A percentile compares a stretch with the other conserved stretches of the same genome.
phyloP scores from a whole-genome alignment of 768 basidiomycete genomes.

The Mycena chlorophos region DNA sequence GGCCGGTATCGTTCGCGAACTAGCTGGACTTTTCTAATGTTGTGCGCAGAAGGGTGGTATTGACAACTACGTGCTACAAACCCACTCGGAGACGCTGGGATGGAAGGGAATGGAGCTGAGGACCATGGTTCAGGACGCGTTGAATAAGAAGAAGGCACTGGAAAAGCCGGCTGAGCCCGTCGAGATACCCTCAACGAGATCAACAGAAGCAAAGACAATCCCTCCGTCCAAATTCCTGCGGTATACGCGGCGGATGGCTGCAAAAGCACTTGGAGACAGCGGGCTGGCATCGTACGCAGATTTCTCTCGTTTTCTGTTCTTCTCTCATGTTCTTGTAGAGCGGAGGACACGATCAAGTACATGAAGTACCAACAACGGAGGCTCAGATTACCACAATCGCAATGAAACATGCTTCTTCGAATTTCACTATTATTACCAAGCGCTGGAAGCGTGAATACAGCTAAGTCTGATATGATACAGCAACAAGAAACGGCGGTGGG shows the following conservation, averaged over 20 bases:
- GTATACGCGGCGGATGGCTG: constrained; percentile 27
- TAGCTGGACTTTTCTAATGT: neutral
- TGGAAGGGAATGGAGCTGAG: constrained; percentile 53
- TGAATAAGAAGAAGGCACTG: constrained; percentile 14
- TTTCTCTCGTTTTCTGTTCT: neutral
- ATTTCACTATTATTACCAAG: too few species aligned
- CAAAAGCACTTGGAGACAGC: constrained; percentile 28
- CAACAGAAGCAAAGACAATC: neutral
- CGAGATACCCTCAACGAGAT: neutral
- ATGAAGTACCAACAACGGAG: constrained; percentile 10
- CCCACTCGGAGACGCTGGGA: constrained; percentile 40
- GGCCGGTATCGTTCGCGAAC: constrained; percentile 38
- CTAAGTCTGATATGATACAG: too few species aligned
- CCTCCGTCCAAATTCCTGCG: constrained; percentile 20
- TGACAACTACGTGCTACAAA: constrained; percentile 64
- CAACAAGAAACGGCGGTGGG: too few species aligned
- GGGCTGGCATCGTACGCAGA: constrained; percentile 31
- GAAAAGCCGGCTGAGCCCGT: neutral
- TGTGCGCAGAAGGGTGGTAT: constrained; percentile 61
- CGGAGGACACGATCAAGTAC: constrained; percentile 30
- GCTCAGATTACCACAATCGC: too few species aligned
- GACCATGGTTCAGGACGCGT: constrained; percentile 30
- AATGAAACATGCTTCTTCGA: too few species aligned
- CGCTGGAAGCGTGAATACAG: too few species aligned
- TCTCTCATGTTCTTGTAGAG: constrained; percentile 17